Evolutionary conservation across 768 basidiomycete species (phyloP).

Genomic region (Lenzites betulinus): DNA sequence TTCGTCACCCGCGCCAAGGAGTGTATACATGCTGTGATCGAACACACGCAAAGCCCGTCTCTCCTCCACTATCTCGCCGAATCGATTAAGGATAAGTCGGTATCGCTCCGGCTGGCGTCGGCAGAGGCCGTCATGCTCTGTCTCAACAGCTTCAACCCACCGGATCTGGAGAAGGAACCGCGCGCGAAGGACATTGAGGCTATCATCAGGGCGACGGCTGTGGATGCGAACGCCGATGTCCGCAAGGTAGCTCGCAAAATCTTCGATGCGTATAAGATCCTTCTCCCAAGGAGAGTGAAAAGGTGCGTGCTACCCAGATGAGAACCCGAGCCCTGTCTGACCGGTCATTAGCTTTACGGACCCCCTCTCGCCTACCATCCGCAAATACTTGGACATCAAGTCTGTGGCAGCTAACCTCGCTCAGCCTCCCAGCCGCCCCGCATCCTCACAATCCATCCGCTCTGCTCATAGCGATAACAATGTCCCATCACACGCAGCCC

Average conservation of each 20-base stretch:
- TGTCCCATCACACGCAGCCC: conserved; percentile 4
- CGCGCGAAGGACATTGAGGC: conserved; percentile 68
- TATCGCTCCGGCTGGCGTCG: conserved; percentile 60
- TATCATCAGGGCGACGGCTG: conserved; percentile 64
- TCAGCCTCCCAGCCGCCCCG: conserved; percentile 30
- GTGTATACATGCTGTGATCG: conserved; percentile 62
- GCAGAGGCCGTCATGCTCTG: conserved; percentile 66
- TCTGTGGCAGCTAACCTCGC: conserved; percentile 20
- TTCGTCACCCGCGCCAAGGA: conserved; percentile 64
- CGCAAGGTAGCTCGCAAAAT: conserved; percentile 68
- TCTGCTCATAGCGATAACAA: conserved; percentile 13
- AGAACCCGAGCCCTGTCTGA: conserved; percentile 1
- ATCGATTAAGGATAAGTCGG: conserved; percentile 67
- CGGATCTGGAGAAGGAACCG: conserved; percentile 71
- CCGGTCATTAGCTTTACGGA: conserved; percentile 57
- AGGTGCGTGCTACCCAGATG: conserved; percentile 45
- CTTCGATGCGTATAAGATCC: conserved; percentile 73
- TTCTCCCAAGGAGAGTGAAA: conserved; percentile 69
- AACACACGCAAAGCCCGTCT: conserved; percentile 64
- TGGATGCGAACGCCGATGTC: conserved; percentile 76
- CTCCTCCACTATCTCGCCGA: conserved; percentile 64
- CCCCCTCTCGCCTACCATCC: conserved; percentile 74
- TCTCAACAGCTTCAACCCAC: conserved; percentile 76
- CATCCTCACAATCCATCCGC: conserved; percentile 27
- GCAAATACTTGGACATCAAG: conserved; percentile 69